These are phyloP conservation scores for Mortierella sp. DNA, from an alignment of 371 early-diverging fungal genomes.

Conservation along the genomic window DNA sequence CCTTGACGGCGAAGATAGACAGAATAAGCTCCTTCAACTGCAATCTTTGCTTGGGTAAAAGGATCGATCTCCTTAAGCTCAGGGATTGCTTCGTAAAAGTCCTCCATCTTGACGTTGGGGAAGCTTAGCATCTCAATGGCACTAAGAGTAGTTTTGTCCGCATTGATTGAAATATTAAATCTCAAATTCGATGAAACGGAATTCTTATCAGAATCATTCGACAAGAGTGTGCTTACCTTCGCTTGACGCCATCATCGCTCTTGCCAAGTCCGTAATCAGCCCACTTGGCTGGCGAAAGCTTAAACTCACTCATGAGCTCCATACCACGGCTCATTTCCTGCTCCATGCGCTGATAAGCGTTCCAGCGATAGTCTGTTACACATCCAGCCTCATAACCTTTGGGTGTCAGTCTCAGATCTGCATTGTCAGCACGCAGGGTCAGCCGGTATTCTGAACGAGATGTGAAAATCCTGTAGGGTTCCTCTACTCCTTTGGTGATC, in stretches of 20 bases:
- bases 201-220: background rate
- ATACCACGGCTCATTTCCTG: constrained; percentile 59
- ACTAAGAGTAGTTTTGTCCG: constrained; percentile 41
- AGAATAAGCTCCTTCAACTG: constrained; percentile 77
- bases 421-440: constrained; percentile 84
- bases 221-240: constrained; percentile 58
- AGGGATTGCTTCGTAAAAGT: constrained; percentile 64
- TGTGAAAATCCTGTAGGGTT: constrained; percentile 90
- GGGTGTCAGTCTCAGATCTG: constrained; percentile 80
- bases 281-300: constrained; percentile 68
- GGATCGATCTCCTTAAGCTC: constrained; percentile 60
- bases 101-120: constrained; percentile 61
- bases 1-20: constrained; percentile 79
- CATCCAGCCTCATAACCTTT: constrained; percentile 72
- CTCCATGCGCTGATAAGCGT: constrained; percentile 55
- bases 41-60: constrained; percentile 61
- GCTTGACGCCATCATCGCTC: constrained; percentile 66
- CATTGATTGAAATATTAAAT: background rate
- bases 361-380: constrained; percentile 65
- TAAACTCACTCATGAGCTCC: constrained; percentile 57
- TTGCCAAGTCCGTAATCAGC: constrained; percentile 59
- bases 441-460: constrained; percentile 89
- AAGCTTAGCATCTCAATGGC: constrained; percentile 68
- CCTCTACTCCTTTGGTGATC: constrained; percentile 86
- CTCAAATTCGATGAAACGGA: background rate